Percentiles rank a stretch among this genome's conserved stretches.
phyloP scores from a whole-genome alignment of 768 basidiomycete species.

The Pulveroboletus ravenelii region DNA sequence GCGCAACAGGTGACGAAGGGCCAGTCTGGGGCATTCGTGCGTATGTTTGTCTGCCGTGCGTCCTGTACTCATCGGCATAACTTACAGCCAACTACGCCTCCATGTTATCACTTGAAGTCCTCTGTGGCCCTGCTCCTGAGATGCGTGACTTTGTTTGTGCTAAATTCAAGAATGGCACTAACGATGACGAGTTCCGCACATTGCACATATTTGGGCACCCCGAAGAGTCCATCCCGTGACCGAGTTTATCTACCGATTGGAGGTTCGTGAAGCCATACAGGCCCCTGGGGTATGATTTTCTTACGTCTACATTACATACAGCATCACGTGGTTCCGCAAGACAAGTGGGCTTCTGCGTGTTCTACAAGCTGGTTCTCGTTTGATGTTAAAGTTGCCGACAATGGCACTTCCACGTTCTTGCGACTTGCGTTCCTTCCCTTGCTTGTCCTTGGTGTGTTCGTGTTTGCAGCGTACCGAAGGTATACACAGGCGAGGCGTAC shows the following conservation, averaged over 20 bases:
- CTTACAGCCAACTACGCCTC: constrained; percentile 63
- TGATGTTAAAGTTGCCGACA: constrained; percentile 1
- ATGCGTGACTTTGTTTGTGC: constrained; percentile 75
- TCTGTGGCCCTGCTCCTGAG: constrained; percentile 70
- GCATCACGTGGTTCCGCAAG: constrained; percentile 35
- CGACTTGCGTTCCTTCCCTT: constrained; percentile 4
- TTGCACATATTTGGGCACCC: constrained; percentile 68
- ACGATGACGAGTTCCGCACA: constrained; percentile 48
- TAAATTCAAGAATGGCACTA: constrained; percentile 79
- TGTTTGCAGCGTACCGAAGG: constrained; percentile 12
- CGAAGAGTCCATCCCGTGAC: constrained; percentile 68
- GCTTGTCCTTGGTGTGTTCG: constrained; percentile 12
- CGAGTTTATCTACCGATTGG: constrained; percentile 76
- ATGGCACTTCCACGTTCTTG: not conserved
- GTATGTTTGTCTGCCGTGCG: constrained; percentile 24
- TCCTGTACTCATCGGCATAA: not conserved
- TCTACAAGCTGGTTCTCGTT: constrained; percentile 28
- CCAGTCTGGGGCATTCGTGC: constrained; percentile 59
- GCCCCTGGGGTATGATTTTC: not conserved
- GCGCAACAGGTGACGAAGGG: constrained; percentile 35
- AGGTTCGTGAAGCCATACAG: constrained; percentile 41
- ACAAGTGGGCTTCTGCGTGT: constrained; percentile 39
- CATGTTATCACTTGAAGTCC: constrained; percentile 69
- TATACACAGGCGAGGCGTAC: constrained; percentile 7
- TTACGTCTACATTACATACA: constrained; percentile 7